Percentiles rank a stretch among this genome's conserved stretches.
phyloP scores from a whole-genome alignment of 106 monocot genomes.

The Dendrobium chrysotoxum region DNA sequence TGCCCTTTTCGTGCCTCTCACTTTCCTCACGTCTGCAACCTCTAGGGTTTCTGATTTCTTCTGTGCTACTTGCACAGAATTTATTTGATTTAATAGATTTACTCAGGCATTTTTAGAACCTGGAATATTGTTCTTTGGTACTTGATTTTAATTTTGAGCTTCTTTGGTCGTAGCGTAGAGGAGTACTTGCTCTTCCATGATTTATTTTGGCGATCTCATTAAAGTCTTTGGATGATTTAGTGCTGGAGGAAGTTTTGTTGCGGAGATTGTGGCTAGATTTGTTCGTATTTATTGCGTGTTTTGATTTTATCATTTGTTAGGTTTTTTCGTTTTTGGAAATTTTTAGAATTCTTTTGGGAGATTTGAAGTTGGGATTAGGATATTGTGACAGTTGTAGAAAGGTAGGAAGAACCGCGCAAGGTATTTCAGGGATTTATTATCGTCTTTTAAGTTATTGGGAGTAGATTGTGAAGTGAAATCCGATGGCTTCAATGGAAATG shows the following conservation, averaged over 20 bases:
- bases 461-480: neutral
- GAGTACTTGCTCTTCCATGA: neutral
- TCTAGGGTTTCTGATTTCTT: neutral
- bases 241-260: neutral
- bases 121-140: neutral
- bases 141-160: neutral
- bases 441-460: neutral
- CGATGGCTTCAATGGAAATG: conserved; percentile 7
- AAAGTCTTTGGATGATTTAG: neutral
- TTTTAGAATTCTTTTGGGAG: conserved; percentile 5
- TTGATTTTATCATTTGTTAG: neutral
- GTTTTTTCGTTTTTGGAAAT: no score
- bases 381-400: neutral
- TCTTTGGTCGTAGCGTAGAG: neutral
- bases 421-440: neutral
- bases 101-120: neutral
- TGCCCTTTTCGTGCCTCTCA: neutral
- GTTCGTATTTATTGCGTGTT: neutral
- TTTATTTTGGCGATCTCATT: neutral
- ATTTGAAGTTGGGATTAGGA: conserved; percentile 1
- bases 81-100: neutral
- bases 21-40: neutral
- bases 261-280: conserved; percentile 12
- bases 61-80: neutral
- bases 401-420: neutral